A percentile compares a stretch with the other conserved stretches of the same genome.
These are phyloP conservation scores for Stellera chamaejasme DNA, from an alignment of 345 rosid genomes.

Conservation along the genomic window DNA sequence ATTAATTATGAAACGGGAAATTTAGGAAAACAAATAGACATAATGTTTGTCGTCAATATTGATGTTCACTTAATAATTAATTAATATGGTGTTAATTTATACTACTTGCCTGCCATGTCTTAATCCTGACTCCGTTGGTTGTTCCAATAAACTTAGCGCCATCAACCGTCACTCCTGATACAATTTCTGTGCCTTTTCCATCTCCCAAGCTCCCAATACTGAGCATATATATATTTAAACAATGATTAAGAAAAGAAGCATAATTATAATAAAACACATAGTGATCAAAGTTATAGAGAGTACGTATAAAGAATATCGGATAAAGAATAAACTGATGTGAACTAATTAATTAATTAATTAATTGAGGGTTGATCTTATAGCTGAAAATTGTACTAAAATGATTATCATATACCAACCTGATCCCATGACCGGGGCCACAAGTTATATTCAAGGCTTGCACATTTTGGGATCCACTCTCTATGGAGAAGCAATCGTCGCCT, in stretches of 20 bases:
- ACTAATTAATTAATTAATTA: not conserved
- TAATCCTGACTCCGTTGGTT: conserved; percentile 77
- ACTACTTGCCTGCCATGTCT: conserved; percentile 69
- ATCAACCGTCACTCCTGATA: conserved; percentile 59
- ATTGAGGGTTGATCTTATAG: not conserved
- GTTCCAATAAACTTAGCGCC: conserved; percentile 62
- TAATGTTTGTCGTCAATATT: not conserved
- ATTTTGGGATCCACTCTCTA: conserved; percentile 43
- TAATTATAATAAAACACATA: too few relatives aligned
- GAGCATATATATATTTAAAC: not conserved
- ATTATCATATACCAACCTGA: conserved; percentile 36
- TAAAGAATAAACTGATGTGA: not conserved
- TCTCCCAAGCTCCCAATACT: conserved; percentile 85
- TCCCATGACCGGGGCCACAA: conserved; percentile 77
- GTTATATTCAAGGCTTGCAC: conserved; percentile 38
- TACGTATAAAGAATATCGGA: not conserved
- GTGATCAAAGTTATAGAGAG: too few relatives aligned
- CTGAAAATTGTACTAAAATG: not conserved
- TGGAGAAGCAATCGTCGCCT: conserved; percentile 91
- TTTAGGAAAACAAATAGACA: not conserved
- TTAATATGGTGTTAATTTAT: not conserved
- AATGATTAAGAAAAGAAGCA: not conserved
- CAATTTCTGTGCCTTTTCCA: conserved; percentile 40
- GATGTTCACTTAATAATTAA: not conserved
- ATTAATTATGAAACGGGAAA: not conserved